These are phyloP conservation scores for Verticillium alfalfae DNA, from an alignment of 2,329 filamentous ascomycete species.

Conservation along the genomic window DNA sequence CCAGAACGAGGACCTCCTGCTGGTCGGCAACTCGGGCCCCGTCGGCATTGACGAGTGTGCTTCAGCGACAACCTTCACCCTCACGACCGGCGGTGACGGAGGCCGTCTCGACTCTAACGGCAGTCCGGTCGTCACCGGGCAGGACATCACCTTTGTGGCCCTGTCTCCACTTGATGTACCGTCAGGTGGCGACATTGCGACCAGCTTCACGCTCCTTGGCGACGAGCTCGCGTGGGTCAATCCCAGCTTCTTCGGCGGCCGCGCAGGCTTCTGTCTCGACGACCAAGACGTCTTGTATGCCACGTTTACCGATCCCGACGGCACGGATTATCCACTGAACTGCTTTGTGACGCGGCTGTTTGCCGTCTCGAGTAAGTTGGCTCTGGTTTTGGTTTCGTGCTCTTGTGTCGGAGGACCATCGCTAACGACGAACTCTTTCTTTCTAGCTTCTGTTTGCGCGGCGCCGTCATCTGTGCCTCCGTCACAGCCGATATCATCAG, in stretches of 20 bases:
- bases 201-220: background rate
- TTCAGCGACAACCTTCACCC: background rate
- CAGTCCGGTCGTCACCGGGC: background rate
- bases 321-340: slow-evolving; percentile 3
- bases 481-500: no score
- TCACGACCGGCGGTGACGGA: background rate
- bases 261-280: slow-evolving; percentile 8
- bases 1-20: background rate
- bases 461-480: background rate
- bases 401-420: no score
- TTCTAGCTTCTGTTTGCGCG: background rate
- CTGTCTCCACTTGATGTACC: background rate
- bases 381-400: no score
- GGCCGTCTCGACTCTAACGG: slow-evolving; percentile 2
- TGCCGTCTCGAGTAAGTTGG: slow-evolving; percentile 5
- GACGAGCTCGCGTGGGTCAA: slow-evolving; percentile 4
- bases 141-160: background rate
- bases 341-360: slow-evolving; percentile 1
- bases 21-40: background rate
- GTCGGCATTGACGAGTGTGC: background rate
- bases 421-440: background rate
- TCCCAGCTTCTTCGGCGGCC: slow-evolving; percentile 4
- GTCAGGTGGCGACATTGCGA: slow-evolving; percentile 1
- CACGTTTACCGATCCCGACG: slow-evolving; percentile 5
- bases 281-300: slow-evolving; percentile 3